Percentiles rank a stretch among this genome's conserved stretches.
These are phyloP conservation scores for Fremontodendron californicum DNA, from an alignment of 345 rosid genomes.

Conservation along the genomic window DNA sequence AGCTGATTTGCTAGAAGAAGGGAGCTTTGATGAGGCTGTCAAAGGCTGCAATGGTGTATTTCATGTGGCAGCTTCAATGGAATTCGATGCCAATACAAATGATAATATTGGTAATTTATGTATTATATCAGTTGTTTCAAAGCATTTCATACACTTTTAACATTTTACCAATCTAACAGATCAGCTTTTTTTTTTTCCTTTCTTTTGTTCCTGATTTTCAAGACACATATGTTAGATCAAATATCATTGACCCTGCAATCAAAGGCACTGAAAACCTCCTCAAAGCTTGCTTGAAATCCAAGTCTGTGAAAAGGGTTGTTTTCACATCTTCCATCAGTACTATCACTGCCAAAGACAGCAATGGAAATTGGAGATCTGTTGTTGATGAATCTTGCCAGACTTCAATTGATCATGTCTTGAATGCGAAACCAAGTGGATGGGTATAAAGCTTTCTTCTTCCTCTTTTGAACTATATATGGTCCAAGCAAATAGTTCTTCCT, in stretches of 20 bases:
- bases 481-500: neutral
- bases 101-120: slow-evolving; percentile 39
- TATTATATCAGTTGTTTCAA: neutral
- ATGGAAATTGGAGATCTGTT: slow-evolving; percentile 47
- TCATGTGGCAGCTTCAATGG: slow-evolving; percentile 88
- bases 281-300: slow-evolving; percentile 58
- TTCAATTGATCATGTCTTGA: slow-evolving; percentile 43
- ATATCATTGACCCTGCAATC: slow-evolving; percentile 59
- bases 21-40: slow-evolving; percentile 80
- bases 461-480: neutral
- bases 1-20: slow-evolving; percentile 67
- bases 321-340: slow-evolving; percentile 90
- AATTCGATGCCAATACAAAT: slow-evolving; percentile 34
- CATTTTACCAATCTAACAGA: neutral
- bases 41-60: slow-evolving; percentile 72
- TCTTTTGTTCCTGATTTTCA: slow-evolving; percentile 6
- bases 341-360: slow-evolving; percentile 56
- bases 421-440: slow-evolving; percentile 77
- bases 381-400: slow-evolving; percentile 78
- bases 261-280: slow-evolving; percentile 70
- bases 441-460: slow-evolving; percentile 27
- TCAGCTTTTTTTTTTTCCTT: neutral
- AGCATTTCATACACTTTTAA: neutral
- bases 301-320: slow-evolving; percentile 65
- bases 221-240: slow-evolving; percentile 53